Evolutionary conservation across 208 protist species (phyloP), one percentile per base, ranked within the genome.

Genomic region (Porcisia hertigi): DNA sequence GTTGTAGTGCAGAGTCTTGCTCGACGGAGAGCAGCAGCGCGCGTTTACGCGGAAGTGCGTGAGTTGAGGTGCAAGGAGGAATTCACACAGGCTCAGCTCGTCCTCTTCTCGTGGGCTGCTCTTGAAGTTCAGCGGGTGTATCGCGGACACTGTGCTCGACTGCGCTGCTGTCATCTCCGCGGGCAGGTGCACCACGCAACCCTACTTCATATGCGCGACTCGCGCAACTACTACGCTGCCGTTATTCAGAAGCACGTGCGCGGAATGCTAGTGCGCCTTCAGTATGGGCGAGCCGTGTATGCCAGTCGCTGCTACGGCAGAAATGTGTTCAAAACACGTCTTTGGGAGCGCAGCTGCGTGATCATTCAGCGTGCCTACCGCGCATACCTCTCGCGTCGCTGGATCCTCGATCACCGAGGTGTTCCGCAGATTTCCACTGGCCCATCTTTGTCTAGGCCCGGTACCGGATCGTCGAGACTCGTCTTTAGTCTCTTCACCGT

Each of bases 171-270:
- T 67, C 53, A 67, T 62, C 77, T 77, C 34, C 71, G 63, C 25
- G 92, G 92, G 12, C 70, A 86, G 36, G n/a, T 39, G 18, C 82
- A 86, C 55, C 58, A 74, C 23, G 88, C 81, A 39, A 84, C 86
- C 52, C 89, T 91, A 23, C 92, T 91, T 62, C 89, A 96, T 71
- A 81, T 92, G 39, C 82, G 75, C 25, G 80, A 84, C 60, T 94
- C 89, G 4, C 80, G 87, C 3, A 80, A 88, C 52, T 91, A 93
- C 79, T 93, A 88, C 75, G 92, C 89, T n/a, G 92, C 85, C 39
- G 43, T 92, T 18, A 96, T 96, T 71, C 92, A 96, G 69, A 93
- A 88, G 69, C 75, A 67, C 6, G 86, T 92, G 71, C 88, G 92
- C 45, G 89, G 92, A 34, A 91, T 87, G 88, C 73, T 91, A 34